These are phyloP conservation scores for Acmispon strigosus DNA, from an alignment of 306 rosid genomes.

Conservation along the genomic window DNA sequence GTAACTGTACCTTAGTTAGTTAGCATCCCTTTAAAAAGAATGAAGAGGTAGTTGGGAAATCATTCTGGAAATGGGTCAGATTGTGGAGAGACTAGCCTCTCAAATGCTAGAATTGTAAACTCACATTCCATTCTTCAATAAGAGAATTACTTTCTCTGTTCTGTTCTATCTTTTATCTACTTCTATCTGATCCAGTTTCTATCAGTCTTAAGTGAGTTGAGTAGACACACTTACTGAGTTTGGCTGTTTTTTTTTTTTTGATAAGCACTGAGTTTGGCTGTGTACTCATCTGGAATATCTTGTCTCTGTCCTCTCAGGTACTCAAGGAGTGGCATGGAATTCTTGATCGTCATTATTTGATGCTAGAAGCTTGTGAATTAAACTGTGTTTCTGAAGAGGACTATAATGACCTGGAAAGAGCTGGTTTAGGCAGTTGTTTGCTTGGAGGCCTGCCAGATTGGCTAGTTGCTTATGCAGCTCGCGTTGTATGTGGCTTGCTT, in stretches of 20 bases:
- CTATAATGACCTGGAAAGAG: conserved; percentile 81
- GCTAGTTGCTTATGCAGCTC: conserved; percentile 95
- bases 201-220: background rate
- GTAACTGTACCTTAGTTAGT: no score
- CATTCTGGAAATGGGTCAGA: no score
- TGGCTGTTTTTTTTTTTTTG: background rate
- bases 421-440: conserved; percentile 97
- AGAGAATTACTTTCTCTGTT: no score
- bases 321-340: conserved; percentile 89
- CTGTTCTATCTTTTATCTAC: no score
- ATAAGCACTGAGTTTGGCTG: background rate
- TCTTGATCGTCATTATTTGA: conserved; percentile 73
- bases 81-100: no score
- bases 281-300: conserved; percentile 15
- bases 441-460: conserved; percentile 97
- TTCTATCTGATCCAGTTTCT: no score
- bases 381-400: conserved; percentile 88
- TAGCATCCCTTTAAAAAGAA: no score
- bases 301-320: conserved; percentile 45
- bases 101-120: no score
- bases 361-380: conserved; percentile 89
- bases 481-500: conserved; percentile 55
- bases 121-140: no score
- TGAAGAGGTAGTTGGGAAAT: no score
- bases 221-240: background rate